Evolutionary conservation across 495 filamentous ascomycete genomes (phyloP), one percentile per base, ranked within the genome.

Genomic region (Glonium stellatum): DNA sequence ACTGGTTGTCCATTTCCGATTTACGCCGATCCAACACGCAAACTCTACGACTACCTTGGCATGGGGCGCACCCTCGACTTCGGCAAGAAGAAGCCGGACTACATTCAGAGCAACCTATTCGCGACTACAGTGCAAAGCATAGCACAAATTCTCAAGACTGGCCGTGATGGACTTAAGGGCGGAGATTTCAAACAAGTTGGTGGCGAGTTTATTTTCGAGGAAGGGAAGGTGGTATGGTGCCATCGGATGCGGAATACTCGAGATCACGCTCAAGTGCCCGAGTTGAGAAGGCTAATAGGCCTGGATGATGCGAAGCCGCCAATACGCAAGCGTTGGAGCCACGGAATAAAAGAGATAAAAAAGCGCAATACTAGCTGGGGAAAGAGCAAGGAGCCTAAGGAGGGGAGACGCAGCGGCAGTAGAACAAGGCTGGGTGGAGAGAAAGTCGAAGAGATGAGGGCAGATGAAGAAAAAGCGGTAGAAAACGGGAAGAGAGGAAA

Each of bases 121-220:
- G 70, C 70, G 9, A 64, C 71, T 0, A 77, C 77, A 0, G 47
- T 80, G 0, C 73, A 73, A 35, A 78, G 77, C 9, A 72, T 91
- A 25, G 64, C 80, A 5, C 84, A 87, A 68, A 78, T 71, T 0
- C 54, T 92, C 12, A 63, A 60, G 79, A 77, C 68, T 70, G 83
- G 65, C 15, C 79, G 82, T 46, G 72, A 84, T 34, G 80, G 77
- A 11, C 69, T 82, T n/a, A 84, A 86, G 61, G 84, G 80, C 2
- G 89, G 90, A 0, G 83, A 88, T 65, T 73, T 76, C 51, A 76
- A 79, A 54, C 87, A 92, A 72, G 83, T 89, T 21, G 91, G 91
- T 1, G 91, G 89, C 0, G 91, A 96, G 72, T 91, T 95, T 65
- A 59, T 95, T 44, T 92, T 90, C 64, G 87, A 90, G 64, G 79